Evolutionary conservation across 495 filamentous ascomycete species (phyloP).

Genomic region (Xylaria nigripes): DNA sequence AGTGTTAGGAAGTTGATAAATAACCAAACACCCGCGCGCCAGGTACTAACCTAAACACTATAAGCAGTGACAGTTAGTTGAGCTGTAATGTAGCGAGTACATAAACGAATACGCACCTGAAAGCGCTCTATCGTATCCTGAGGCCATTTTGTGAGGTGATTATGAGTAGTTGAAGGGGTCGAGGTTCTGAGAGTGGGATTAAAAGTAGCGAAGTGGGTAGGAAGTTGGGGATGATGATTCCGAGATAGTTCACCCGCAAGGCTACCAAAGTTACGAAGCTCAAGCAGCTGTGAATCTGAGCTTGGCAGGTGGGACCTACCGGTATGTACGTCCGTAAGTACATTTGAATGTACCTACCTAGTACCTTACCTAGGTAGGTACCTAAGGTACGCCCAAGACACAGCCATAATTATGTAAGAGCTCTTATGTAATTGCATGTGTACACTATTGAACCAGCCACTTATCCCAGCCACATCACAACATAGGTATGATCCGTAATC

Average conservation of each 20-base stretch:
- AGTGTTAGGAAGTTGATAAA: conserved; percentile 27
- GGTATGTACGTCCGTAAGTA: background rate
- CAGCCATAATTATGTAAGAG: background rate
- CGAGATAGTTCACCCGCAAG: conserved; percentile 18
- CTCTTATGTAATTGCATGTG: background rate
- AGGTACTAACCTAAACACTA: conserved; percentile 61
- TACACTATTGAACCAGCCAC: background rate
- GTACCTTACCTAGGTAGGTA: background rate
- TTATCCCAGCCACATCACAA: too few species aligned
- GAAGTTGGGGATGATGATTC: conserved; percentile 8
- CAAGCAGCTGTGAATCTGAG: conserved; percentile 21
- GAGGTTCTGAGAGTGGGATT: conserved; percentile 5
- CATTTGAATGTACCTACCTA: background rate
- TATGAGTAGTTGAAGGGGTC: conserved; percentile 10
- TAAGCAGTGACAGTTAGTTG: conserved; percentile 31
- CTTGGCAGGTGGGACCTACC: conserved; percentile 1
- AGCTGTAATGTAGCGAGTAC: conserved; percentile 3
- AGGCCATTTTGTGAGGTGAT: conserved; percentile 50
- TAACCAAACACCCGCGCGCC: conserved; percentile 17
- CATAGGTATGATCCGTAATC: too few species aligned
- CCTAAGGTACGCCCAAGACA: background rate
- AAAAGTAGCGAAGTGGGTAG: conserved; percentile 1
- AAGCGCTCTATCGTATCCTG: conserved; percentile 89
- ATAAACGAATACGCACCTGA: conserved; percentile 57
- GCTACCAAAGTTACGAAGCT: conserved; percentile 29